Evolutionary conservation across 768 basidiomycete species (phyloP).

Genomic region (Hericium rajendrae): DNA sequence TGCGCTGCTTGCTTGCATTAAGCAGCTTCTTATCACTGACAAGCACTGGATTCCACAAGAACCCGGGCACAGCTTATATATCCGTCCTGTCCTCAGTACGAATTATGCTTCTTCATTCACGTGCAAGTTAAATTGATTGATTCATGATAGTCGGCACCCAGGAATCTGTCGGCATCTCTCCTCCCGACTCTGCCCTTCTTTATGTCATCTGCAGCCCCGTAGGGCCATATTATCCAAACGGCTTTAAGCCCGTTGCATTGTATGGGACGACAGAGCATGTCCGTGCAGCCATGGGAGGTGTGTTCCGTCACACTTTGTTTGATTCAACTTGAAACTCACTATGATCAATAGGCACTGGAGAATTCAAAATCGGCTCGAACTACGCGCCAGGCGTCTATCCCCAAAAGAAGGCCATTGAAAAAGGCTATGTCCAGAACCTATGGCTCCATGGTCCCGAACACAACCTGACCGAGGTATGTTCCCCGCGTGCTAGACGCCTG

Average conservation of each 20-base stretch:
- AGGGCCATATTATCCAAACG: constrained; percentile 42
- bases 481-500: constrained; percentile 15
- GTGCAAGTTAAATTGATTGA: background rate
- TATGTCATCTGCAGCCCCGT: constrained; percentile 38
- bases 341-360: constrained; percentile 29
- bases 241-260: constrained; percentile 43
- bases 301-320: background rate
- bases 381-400: constrained; percentile 55
- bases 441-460: constrained; percentile 66
- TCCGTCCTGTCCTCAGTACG: constrained; percentile 32
- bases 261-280: constrained; percentile 71
- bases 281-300: constrained; percentile 80
- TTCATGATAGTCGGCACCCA: constrained; percentile 34
- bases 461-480: constrained; percentile 38
- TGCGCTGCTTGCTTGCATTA: constrained; percentile 33
- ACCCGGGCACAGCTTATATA: constrained; percentile 40
- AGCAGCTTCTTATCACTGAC: constrained; percentile 36
- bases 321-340: background rate
- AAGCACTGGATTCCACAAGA: constrained; percentile 41
- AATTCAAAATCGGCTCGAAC: constrained; percentile 54
- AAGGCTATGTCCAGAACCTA: constrained; percentile 70
- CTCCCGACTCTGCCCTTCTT: constrained; percentile 37
- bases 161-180: constrained; percentile 35
- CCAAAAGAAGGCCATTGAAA: constrained; percentile 50
- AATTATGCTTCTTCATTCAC: background rate